Evolutionary conservation across 192 early-diverging fungal species (phyloP).

Genomic region (Entophlyctis luteolus): DNA sequence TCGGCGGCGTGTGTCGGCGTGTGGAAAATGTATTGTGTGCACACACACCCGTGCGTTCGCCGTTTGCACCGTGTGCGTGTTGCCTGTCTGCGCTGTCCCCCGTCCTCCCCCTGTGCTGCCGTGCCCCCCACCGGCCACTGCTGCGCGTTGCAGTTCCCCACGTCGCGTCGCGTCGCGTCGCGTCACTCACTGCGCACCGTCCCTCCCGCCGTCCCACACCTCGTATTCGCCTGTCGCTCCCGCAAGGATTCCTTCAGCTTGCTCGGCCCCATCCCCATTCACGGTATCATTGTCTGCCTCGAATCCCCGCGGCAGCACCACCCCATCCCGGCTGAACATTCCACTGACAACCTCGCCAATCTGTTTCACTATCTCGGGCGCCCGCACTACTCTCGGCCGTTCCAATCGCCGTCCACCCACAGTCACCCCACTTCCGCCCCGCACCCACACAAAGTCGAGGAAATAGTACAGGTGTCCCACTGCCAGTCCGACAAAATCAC

Average conservation of each 20-base stretch:
- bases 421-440: conserved; percentile 19
- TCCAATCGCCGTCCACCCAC: not conserved
- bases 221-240: conserved; percentile 23
- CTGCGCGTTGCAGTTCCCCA: no score
- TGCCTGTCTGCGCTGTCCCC: no score
- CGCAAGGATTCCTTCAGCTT: not conserved
- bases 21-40: no score
- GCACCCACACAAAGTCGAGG: conserved; percentile 90
- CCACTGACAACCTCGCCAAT: not conserved
- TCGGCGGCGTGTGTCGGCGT: no score
- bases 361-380: conserved; percentile 19
- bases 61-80: no score
- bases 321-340: not conserved
- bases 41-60: no score
- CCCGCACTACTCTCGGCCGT: conserved; percentile 23
- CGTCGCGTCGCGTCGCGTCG: no score
- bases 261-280: not conserved
- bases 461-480: conserved; percentile 95
- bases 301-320: not conserved
- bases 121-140: no score
- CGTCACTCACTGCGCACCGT: no score
- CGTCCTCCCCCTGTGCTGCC: no score
- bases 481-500: conserved; percentile 77
- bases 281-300: not conserved
- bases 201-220: conserved; percentile 13